Percentiles rank a stretch among this genome's conserved stretches.
Conservation (phyloP, 75 land plant species). For the Adiantum capillusveneris region DNA sequence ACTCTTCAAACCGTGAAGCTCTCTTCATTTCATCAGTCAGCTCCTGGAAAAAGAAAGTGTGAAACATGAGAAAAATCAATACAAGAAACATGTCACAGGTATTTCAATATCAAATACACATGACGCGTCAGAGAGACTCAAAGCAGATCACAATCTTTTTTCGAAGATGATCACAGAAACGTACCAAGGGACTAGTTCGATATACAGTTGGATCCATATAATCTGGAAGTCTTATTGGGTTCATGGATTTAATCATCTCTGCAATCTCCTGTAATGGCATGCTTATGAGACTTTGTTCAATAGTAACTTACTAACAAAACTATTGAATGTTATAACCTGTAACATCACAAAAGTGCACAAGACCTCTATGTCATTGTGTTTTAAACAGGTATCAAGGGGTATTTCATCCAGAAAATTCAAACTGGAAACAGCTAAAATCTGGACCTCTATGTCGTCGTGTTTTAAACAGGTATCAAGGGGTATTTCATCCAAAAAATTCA, state of each 20-base stretch:
- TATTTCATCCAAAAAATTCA: too few species aligned
- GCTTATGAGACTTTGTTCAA: too few species aligned
- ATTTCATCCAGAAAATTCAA: too few species aligned
- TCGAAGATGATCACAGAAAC: not conserved
- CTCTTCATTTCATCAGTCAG: not conserved
- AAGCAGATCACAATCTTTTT: not conserved
- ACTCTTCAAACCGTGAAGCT: not conserved
- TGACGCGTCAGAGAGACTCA: not conserved
- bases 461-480: too few species aligned
- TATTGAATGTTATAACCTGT: too few species aligned
- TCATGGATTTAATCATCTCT: constrained; percentile 22
- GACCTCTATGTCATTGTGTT: too few species aligned
- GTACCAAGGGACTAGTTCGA: not conserved
- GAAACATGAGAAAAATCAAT: not conserved
- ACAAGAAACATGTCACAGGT: too few species aligned
- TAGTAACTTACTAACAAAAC: too few species aligned
- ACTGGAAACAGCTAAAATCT: too few species aligned
- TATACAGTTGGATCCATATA: constrained; percentile 1
- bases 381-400: too few species aligned
- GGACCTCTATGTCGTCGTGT: too few species aligned
- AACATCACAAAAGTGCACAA: too few species aligned
- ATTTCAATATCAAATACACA: not conserved
- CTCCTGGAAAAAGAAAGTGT: not conserved
- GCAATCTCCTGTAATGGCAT: constrained; percentile 17
- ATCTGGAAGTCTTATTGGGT: constrained; percentile 27